Percentiles rank a stretch among this genome's conserved stretches.
Evolutionary conservation across 2,329 filamentous ascomycete species (phyloP).

Genomic region (Aspergillus fijiensis): DNA sequence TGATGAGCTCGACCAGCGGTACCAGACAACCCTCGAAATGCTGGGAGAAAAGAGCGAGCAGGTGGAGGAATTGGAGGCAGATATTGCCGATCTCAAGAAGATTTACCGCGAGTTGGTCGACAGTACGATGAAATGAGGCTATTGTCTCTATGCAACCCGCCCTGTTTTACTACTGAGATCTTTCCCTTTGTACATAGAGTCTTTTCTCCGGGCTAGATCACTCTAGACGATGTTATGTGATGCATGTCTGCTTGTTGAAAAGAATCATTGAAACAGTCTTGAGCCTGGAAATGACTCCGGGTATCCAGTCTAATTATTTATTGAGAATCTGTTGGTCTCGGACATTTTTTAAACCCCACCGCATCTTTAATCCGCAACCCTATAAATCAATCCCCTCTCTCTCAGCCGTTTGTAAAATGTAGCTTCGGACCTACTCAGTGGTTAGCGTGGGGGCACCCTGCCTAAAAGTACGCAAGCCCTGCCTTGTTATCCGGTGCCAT

Average conservation of each 20-base stretch:
- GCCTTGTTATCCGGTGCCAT: slow-evolving; percentile 85
- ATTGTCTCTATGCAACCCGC: neutral
- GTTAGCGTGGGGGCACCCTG: slow-evolving; percentile 7
- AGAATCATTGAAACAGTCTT: neutral
- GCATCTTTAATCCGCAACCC: neutral
- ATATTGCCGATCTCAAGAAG: slow-evolving; percentile 89
- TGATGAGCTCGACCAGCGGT: slow-evolving; percentile 68
- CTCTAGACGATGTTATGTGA: slow-evolving; percentile 18
- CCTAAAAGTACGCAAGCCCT: slow-evolving; percentile 27
- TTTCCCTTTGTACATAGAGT: slow-evolving; percentile 9
- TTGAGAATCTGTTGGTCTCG: neutral
- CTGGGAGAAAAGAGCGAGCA: slow-evolving; percentile 95
- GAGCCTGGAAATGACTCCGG: slow-evolving; percentile 6
- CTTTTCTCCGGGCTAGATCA: neutral
- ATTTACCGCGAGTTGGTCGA: slow-evolving; percentile 95
- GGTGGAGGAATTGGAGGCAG: slow-evolving; percentile 84
- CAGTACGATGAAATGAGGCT: slow-evolving; percentile 68
- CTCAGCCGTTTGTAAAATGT: slow-evolving; percentile 75
- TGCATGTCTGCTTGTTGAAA: slow-evolving; percentile 7
- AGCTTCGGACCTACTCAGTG: slow-evolving; percentile 63
- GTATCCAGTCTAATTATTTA: slow-evolving; percentile 9
- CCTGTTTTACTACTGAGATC: neutral
- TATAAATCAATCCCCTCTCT: slow-evolving; percentile 73
- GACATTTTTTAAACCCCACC: neutral
- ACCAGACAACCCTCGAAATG: slow-evolving; percentile 90